phyloP scores from a whole-genome alignment of 352 stramenopile genomes.

The Hyaloperonospora brassicae region DNA sequence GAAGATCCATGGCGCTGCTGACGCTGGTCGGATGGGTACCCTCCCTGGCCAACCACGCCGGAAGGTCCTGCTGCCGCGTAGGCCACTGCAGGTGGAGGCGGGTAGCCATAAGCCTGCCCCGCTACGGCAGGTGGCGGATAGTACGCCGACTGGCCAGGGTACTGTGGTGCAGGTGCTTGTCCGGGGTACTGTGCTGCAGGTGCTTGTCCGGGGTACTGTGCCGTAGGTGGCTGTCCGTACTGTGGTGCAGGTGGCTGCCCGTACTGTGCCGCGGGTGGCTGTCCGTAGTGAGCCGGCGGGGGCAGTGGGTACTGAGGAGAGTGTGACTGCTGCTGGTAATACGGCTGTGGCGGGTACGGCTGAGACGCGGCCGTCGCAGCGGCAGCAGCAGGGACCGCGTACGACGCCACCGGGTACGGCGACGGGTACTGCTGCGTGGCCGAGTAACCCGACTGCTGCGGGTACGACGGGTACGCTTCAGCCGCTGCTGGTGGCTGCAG shows the following conservation, averaged over 20 bases:
- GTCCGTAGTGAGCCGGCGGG: slow-evolving; percentile 23
- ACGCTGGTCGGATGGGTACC: slow-evolving; percentile 20
- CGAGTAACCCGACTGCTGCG: slow-evolving; percentile 25
- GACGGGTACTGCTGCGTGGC: slow-evolving; percentile 16
- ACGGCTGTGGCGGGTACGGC: slow-evolving; percentile 26
- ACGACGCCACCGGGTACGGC: slow-evolving; percentile 9
- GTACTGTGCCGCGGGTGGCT: slow-evolving; percentile 24
- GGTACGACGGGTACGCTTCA: slow-evolving; percentile 29
- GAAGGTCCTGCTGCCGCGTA: slow-evolving; percentile 29
- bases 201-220: slow-evolving; percentile 22
- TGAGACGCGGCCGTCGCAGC: slow-evolving; percentile 15
- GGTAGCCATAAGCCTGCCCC: slow-evolving; percentile 22
- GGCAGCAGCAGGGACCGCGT: slow-evolving; percentile 11
- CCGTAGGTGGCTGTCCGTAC: slow-evolving; percentile 16
- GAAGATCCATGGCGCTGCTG: slow-evolving; percentile 20
- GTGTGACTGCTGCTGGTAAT: slow-evolving; percentile 27
- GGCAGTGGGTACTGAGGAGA: slow-evolving; percentile 26
- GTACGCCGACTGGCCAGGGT: slow-evolving; percentile 26
- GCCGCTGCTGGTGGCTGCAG: slow-evolving; percentile 14
- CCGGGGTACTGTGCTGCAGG: slow-evolving; percentile 16
- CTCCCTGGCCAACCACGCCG: slow-evolving; percentile 23
- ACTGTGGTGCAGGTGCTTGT: slow-evolving; percentile 16
- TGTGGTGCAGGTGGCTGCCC: slow-evolving; percentile 22
- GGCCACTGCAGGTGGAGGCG: slow-evolving; percentile 23
- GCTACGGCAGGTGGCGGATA: slow-evolving; percentile 25